Evolutionary conservation across 208 protist species (phyloP), one percentile per base, ranked within the genome.

Genomic region (Leishmania tropica): DNA sequence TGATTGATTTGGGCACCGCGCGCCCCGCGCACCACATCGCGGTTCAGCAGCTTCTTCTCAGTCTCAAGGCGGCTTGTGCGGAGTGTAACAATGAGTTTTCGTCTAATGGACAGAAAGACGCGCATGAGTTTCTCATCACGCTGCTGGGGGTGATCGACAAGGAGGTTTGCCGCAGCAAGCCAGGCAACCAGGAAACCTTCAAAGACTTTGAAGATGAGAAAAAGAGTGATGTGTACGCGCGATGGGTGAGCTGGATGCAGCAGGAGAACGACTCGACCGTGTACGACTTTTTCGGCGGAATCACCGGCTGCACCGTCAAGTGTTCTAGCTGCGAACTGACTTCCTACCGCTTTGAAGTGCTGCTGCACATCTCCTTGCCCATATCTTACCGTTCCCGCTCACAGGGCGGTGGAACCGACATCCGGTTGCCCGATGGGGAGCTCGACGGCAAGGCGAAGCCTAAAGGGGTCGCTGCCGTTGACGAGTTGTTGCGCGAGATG

Each of bases 101-200:
- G n/a, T 84, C 86, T 31, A 90, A 94, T 79, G 85, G 78, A 10
- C 97, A 99, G 81, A 92, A 96, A 71, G 97, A 99, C 82, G 92
- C 94, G 19, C 96, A 98, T 80, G 97, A 99, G 84, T 94, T 99
- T 70, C 87, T 99, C 31, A 89, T 94, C 58, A 96, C 91, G 17
- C 83, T 98, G 53, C 74, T 99, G 13, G 90, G 90, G 76, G 89
- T 96, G 47, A 81, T 99, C n/a, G 94, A 98, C 85, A 90, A 94
- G 76, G 97, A 98, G 84, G 79, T 94, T 4, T 96, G 97, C 75
- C 82, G 80, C 35, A 85, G 85, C 75, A 72, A 78, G n/a, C 62
- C 80, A 15, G 84, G 75, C 6, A 83, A 74, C 45, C 94, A 94
- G 81, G 75, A 91, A 64, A 85, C 88, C 51, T 76, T 95, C 31